Evolutionary conservation across 2,329 filamentous ascomycete species (phyloP).

Genomic region (Acephala macrosclerotiorum): DNA sequence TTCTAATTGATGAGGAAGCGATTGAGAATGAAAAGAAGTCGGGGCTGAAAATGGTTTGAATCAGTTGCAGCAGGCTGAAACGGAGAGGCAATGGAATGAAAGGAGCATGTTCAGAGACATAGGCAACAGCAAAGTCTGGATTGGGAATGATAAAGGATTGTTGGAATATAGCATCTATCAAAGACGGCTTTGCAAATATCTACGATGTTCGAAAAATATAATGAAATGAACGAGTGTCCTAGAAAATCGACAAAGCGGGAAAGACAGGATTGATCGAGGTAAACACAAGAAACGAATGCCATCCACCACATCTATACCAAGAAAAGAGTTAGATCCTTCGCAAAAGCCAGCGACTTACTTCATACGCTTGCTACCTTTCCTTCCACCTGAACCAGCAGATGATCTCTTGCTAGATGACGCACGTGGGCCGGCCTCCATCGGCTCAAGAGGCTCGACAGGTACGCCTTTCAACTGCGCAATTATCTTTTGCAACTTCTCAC

Average conservation of each 20-base stretch:
- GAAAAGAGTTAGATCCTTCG: slow-evolving; percentile 10
- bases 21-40: slow-evolving; percentile 37
- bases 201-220: too few relatives aligned
- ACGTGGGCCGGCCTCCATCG: not conserved
- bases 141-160: not conserved
- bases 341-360: slow-evolving; percentile 32
- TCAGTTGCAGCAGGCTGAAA: not conserved
- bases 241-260: not conserved
- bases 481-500: slow-evolving; percentile 30
- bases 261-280: not conserved
- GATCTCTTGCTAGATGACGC: slow-evolving; percentile 34
- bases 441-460: not conserved
- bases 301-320: slow-evolving; percentile 6
- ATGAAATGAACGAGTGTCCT: not conserved
- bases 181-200: too few relatives aligned
- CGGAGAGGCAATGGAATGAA: not conserved
- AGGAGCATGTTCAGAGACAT: not conserved
- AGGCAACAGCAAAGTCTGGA: not conserved
- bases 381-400: slow-evolving; percentile 34
- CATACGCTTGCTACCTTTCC: slow-evolving; percentile 39
- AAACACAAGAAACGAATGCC: slow-evolving; percentile 3
- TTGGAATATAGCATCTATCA: slow-evolving; percentile 20
- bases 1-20: slow-evolving; percentile 56
- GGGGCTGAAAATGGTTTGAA: slow-evolving; percentile 34
- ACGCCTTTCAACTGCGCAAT: slow-evolving; percentile 34